Base-by-base conservation (phyloP, 148 eudicot genomes). In the Pharnaceum exiguum region DNA sequence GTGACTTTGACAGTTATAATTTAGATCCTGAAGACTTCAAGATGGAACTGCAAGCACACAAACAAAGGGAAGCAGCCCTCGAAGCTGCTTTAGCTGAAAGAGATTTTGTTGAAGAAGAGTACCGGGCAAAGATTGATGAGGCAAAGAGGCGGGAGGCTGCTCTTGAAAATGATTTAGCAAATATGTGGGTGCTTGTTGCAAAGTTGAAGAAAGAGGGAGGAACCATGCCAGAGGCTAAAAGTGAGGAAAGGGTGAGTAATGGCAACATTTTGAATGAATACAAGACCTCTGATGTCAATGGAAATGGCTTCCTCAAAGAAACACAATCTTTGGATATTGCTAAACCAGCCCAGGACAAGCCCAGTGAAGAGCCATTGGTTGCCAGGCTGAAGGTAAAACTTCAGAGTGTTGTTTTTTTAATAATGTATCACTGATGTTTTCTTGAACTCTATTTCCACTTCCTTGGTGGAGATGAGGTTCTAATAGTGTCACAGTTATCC, bases 121-220 rank as follows among this genome's bases (percentile, higher is more conserved):
- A 72, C 62, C 67, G 77, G 70, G 89, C 77, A 68, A 89, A 74
- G 72, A 69, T 68, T 62, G 96, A 85, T 63, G 99, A 88, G 69
- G 84, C 86, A 31, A 88, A 80, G 85, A 85, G 64, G 65, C 76
- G 82, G 37, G 96, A 93, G 74, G 74, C 82, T 16, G 73, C 86
- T 57, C 70, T 93, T 53, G 99, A 93, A 75, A 93, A 86, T 62
- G 99, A 93, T 78, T 69, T 93, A 52, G 96, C 99, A 32, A 89
- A 93, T 59, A 93, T 89, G 96, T 93, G 99, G 99, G 89, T 89
- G 67, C 91, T 93, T 67, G 99, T 93, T 55, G 96, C 99, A 49
- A 89, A 83, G 81, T 67, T 93, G 70, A 93, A 89, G 81, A 88
- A 83, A 72, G 96, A 89, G 27, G 82, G 65, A 30, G 76, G 71